These are phyloP conservation scores for Suillus bovinus DNA, from an alignment of 768 basidiomycete species.

Conservation along the genomic window DNA sequence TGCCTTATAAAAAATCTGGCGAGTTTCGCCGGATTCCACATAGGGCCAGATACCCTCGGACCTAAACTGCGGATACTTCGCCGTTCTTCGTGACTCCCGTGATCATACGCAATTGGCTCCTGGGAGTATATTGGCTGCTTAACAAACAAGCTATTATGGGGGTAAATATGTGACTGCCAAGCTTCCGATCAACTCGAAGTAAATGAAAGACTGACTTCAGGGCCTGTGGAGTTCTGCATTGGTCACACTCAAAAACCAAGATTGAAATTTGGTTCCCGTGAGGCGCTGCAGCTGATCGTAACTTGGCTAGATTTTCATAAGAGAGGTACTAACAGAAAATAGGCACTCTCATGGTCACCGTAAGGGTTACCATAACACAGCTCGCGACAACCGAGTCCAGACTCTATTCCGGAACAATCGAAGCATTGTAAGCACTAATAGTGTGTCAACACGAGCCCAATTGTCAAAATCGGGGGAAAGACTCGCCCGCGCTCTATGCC, in stretches of 20 bases:
- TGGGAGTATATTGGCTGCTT: not conserved
- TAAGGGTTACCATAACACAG: slow-evolving; percentile 47
- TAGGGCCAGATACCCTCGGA: slow-evolving; percentile 42
- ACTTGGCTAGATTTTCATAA: slow-evolving; percentile 20
- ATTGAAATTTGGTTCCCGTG: slow-evolving; percentile 74
- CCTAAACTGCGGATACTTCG: slow-evolving; percentile 76
- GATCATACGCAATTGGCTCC: slow-evolving; percentile 54
- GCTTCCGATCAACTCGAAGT: not conserved
- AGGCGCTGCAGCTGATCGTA: slow-evolving; percentile 63
- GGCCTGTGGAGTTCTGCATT: slow-evolving; percentile 78
- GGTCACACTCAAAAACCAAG: slow-evolving; percentile 72
- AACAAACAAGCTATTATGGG: slow-evolving; percentile 5
- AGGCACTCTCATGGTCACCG: slow-evolving; percentile 52
- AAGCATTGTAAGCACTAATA: slow-evolving; percentile 75
- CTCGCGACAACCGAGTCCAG: slow-evolving; percentile 65
- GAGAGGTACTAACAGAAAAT: slow-evolving; percentile 1
- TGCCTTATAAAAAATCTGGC: slow-evolving; percentile 74
- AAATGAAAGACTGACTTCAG: slow-evolving; percentile 25
- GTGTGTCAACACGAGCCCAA: slow-evolving; percentile 7
- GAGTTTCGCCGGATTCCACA: slow-evolving; percentile 71
- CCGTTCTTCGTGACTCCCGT: too few species aligned
- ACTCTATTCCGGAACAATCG: slow-evolving; percentile 65
- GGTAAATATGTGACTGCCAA: not conserved
- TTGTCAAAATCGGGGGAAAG: slow-evolving; percentile 9
- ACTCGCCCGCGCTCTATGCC: slow-evolving; percentile 51